Evolutionary conservation across 768 basidiomycete species (phyloP), one percentile per base, ranked within the genome.

Genomic region (Hericium coralloides): DNA sequence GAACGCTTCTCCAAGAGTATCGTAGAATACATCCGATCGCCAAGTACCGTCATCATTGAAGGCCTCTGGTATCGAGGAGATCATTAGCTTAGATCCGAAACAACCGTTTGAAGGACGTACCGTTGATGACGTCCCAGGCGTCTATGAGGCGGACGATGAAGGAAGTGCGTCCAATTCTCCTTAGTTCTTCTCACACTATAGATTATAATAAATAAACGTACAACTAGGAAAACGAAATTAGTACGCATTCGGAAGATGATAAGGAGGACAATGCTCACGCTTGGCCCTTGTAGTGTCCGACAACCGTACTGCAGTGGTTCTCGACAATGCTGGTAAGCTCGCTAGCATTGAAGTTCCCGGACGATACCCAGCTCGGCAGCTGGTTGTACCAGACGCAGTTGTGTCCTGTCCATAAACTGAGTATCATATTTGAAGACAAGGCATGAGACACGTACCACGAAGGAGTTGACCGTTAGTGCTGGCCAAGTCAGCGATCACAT

Each of bases 11-110:
- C 76, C 76, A 23, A 77, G 72, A 2, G 75, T 76, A 59, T 74
- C 73, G 69, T 72, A 81, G 71, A 82, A 85, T 15, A 84, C 74
- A 53, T 75, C 69, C 18, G 68, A 55, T 45, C 82, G 76, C 68
- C 72, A 81, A 9, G 79, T 81, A 18, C 84, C 82, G 60, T 84
- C 74, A 36, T 84, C 83, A 60, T 82, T 79, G 70, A 84, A 80
- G 10, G 79, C 74, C 65, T 83, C 65, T 65, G 54, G 41, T 31
- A 18, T 25, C 37, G 22, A 0, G 22, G 12, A 15, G 25, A 10
- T 1, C 25, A 17, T 18, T 25, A 20, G 23, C 23, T 22, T 17
- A 26, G 0, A n/a, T 38, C 47, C 4, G 17, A n/a, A 55, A 31
- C 38, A 17, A 36, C 45, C 12, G 52, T 7, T 36, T 63, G 1